A percentile compares a stretch with the other conserved stretches of the same genome.
phyloP scores from a whole-genome alignment of 768 basidiomycete species.

The Agrocybe chaxingu region DNA sequence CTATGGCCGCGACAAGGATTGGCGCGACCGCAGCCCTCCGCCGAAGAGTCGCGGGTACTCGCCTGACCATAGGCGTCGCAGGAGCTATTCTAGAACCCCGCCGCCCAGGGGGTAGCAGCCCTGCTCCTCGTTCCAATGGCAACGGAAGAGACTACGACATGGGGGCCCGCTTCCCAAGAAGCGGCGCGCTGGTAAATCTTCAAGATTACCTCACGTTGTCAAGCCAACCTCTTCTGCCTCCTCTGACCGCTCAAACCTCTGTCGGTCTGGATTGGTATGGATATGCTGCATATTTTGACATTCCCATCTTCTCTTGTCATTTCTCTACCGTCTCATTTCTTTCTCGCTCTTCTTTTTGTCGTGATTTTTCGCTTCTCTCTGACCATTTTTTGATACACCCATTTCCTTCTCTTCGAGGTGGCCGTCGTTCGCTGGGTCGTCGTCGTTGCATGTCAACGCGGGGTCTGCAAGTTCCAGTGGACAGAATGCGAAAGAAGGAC shows the following conservation, averaged over 20 bases:
- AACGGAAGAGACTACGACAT: conserved; percentile 33
- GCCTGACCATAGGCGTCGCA: conserved; percentile 71
- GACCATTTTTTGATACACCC: conserved; percentile 17
- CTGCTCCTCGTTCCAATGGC: conserved; percentile 30
- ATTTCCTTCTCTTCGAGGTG: conserved; percentile 12
- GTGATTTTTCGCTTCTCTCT: conserved; percentile 16
- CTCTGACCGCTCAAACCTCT: conserved; percentile 15
- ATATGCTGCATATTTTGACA: conserved; percentile 29
- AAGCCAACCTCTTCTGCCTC: conserved; percentile 28
- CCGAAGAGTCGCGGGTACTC: conserved; percentile 65
- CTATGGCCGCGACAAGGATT: conserved; percentile 73
- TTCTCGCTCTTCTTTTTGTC: conserved; percentile 8
- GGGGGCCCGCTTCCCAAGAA: conserved; percentile 15
- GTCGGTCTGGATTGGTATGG: conserved; percentile 36
- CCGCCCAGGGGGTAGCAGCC: conserved; percentile 70
- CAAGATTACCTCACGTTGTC: conserved; percentile 56
- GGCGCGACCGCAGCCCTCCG: conserved; percentile 76
- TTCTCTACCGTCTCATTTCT: conserved; percentile 2
- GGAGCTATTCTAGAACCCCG: conserved; percentile 79
- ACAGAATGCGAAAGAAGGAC: conserved; percentile 16
- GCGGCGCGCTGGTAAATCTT: conserved; percentile 5
- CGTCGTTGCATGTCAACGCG: conserved; percentile 3
- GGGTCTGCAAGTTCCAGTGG: conserved; percentile 18
- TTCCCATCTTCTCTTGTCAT: conserved; percentile 18
- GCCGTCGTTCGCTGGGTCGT: conserved; percentile 10